phyloP scores from a whole-genome alignment of 331 rosid genomes.

The Saraca asoca region DNA sequence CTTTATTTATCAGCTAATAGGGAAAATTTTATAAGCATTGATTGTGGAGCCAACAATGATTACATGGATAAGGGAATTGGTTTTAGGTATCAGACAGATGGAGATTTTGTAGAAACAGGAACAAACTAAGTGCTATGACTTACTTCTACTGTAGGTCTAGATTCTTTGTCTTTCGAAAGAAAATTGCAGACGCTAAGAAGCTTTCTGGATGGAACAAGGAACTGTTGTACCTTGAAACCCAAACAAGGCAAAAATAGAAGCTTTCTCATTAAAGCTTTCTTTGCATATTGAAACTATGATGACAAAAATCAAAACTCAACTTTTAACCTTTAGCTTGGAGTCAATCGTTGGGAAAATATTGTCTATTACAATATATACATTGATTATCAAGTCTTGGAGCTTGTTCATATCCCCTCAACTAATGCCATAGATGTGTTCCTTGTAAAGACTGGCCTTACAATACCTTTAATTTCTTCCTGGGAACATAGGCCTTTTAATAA shows the following conservation, averaged over 20 bases:
- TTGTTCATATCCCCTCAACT: no score
- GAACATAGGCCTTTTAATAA: no score
- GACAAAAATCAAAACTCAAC: neutral
- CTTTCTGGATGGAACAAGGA: neutral
- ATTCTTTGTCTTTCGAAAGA: no score
- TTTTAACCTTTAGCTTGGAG: neutral
- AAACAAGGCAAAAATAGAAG: neutral
- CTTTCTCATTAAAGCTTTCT: slow-evolving; percentile 3
- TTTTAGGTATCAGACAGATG: neutral
- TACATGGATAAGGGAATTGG: neutral
- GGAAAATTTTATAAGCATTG: no score
- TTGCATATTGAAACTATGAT: neutral
- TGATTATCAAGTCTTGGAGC: no score
- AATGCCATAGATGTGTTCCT: no score
- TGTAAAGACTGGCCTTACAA: no score
- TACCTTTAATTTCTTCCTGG: no score
- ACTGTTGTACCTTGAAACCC: neutral
- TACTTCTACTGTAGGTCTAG: no score
- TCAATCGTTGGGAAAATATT: neutral
- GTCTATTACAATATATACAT: no score
- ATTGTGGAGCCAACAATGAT: neutral
- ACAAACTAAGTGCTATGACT: neutral
- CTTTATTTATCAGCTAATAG: no score
- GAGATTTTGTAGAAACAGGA: neutral
- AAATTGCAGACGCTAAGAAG: slow-evolving; percentile 7